phyloP scores from a whole-genome alignment of 768 basidiomycete species.

The Cystofilobasidium capitatum region DNA sequence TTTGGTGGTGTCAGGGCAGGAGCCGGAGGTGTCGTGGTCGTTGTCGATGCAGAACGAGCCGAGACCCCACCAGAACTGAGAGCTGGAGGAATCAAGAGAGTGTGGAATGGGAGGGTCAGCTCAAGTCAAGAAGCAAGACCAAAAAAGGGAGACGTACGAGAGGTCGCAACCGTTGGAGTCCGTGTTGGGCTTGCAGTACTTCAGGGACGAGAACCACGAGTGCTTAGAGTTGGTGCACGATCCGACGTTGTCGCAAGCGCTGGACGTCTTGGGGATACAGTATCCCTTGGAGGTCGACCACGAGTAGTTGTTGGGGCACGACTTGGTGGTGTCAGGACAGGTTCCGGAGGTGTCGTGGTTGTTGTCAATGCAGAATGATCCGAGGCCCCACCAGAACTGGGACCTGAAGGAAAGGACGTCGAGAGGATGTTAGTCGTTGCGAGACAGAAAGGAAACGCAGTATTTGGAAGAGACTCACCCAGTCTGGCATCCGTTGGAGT shows the following conservation, averaged over 20 bases:
- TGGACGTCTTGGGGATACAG: slow-evolving; percentile 19
- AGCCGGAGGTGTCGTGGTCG: background rate
- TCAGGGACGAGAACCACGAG: background rate
- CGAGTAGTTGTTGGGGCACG: slow-evolving; percentile 11
- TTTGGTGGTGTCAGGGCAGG: background rate
- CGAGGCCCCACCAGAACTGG: background rate
- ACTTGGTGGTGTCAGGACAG: slow-evolving; percentile 2
- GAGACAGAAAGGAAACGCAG: background rate
- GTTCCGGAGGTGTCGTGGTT: background rate
- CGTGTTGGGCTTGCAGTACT: background rate
- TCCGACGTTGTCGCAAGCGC: slow-evolving; percentile 1
- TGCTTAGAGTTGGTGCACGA: background rate
- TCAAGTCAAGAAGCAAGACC: background rate
- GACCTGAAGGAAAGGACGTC: background rate
- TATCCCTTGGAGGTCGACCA: slow-evolving; percentile 1
- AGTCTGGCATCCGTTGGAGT: background rate
- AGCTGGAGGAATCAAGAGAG: background rate
- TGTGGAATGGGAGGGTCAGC: background rate
- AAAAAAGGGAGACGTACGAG: background rate
- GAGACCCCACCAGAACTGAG: background rate
- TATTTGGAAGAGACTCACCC: too few species aligned
- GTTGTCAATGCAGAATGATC: background rate
- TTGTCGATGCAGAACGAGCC: slow-evolving; percentile 1
- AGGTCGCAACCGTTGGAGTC: background rate
- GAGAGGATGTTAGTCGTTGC: background rate